Percentiles rank a stretch among this genome's conserved stretches.
These are phyloP conservation scores for Entomophthora muscae DNA, from an alignment of 371 early-diverging fungal species.

Conservation along the genomic window DNA sequence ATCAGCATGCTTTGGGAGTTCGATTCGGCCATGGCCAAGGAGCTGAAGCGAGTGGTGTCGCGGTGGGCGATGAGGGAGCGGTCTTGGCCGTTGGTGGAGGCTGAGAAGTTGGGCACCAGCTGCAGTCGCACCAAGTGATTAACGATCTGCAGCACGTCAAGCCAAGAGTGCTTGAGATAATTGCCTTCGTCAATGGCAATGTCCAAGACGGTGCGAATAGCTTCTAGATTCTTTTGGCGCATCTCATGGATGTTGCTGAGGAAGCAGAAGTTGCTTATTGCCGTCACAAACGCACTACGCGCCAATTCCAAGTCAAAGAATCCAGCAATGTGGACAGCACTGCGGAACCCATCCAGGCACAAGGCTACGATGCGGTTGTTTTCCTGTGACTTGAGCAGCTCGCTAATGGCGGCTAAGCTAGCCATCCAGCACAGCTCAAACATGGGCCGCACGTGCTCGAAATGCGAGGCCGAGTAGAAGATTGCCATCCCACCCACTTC, in stretches of 20 bases:
- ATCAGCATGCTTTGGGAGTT: conserved; percentile 41
- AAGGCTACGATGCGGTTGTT: conserved; percentile 45
- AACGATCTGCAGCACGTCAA: conserved; percentile 70
- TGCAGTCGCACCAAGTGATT: conserved; percentile 70
- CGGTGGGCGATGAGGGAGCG: conserved; percentile 9
- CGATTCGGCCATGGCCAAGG: conserved; percentile 17
- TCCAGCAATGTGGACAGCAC: conserved; percentile 59
- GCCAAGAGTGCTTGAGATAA: conserved; percentile 68
- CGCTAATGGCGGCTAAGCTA: conserved; percentile 63
- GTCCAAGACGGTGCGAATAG: conserved; percentile 64
- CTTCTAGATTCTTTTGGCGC: conserved; percentile 76
- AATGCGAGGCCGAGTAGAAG: conserved; percentile 47
- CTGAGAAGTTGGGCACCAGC: conserved; percentile 21
- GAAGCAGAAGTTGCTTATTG: conserved; percentile 70
- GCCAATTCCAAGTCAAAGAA: conserved; percentile 76
- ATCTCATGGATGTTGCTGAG: conserved; percentile 60
- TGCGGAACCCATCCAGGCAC: conserved; percentile 63
- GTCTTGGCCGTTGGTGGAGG: conserved; percentile 1
- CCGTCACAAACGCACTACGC: conserved; percentile 74
- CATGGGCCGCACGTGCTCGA: conserved; percentile 83
- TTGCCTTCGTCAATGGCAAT: conserved; percentile 71
- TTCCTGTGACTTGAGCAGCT: conserved; percentile 66
- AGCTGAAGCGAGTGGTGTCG: conserved; percentile 23
- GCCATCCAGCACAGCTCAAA: conserved; percentile 85
- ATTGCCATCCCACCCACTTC: conserved; percentile 15